Conservation (phyloP, 352 stramenopile species). For the Phytophthora kernoviae region DNA sequence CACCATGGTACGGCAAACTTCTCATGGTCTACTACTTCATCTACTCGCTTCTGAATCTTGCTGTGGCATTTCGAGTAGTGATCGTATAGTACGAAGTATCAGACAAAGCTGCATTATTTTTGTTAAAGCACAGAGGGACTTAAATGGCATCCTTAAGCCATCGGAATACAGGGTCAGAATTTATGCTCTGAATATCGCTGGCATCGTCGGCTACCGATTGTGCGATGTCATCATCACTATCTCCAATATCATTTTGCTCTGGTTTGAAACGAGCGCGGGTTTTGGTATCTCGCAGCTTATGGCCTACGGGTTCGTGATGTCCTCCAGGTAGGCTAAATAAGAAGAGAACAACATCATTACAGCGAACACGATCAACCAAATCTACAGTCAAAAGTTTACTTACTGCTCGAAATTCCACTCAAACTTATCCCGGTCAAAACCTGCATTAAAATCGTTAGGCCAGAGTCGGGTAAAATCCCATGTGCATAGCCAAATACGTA, state of each 20-base stretch:
- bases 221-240: slow-evolving; percentile 7
- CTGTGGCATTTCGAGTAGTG: slow-evolving; percentile 45
- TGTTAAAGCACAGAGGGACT: slow-evolving; percentile 18
- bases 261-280: slow-evolving; percentile 1
- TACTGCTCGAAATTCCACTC: slow-evolving; percentile 77
- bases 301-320: slow-evolving; percentile 13
- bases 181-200: slow-evolving; percentile 39
- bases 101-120: slow-evolving; percentile 5
- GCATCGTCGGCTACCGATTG: slow-evolving; percentile 22
- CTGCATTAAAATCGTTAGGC: slow-evolving; percentile 8
- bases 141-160: slow-evolving; percentile 64
- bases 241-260: slow-evolving; percentile 12
- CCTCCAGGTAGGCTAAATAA: slow-evolving; percentile 25
- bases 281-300: neutral
- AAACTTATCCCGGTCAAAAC: slow-evolving; percentile 25
- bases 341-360: slow-evolving; percentile 3
- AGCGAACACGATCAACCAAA: neutral
- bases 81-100: slow-evolving; percentile 7
- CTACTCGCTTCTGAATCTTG: slow-evolving; percentile 78
- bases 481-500: slow-evolving; percentile 9
- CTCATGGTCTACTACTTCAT: slow-evolving; percentile 70
- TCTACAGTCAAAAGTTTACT: slow-evolving; percentile 3
- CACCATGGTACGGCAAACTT: slow-evolving; percentile 72
- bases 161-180: slow-evolving; percentile 56
- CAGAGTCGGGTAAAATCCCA: neutral